Evolutionary conservation across 169 alveolate species (phyloP), one percentile per base, ranked within the genome.

Genomic region (Cryptosporidium viatorum): DNA sequence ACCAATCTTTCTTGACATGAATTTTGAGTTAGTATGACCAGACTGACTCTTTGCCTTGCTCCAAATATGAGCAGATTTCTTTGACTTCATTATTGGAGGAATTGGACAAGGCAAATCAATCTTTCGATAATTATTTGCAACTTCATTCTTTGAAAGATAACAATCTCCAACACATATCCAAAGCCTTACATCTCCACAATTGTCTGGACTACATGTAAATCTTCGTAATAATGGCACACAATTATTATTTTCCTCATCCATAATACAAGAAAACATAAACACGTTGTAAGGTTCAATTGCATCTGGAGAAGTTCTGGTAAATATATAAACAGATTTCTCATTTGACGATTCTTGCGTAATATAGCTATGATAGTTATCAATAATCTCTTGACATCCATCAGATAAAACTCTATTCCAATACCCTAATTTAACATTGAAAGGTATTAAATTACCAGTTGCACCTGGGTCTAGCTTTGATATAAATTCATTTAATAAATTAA

Each of bases 81-180:
- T 33, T 55, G 89, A 62, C 9, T 59, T 80, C 89, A 80, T 80
- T 9, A 67, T 41, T 23, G 55, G 70, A 16, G 89, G 89, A n/a
- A 80, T 45, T 43, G 89, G 89, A 7, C 89, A 80, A 39, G 89
- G 89, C 12, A 80, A 41, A 14, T 59, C 51, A 9, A 80, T 80
- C 29, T 80, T 59, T 62, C 75, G 37, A 48, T 45, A 62, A 14
- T 41, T 50, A 26, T 65, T 59, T 0, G 89, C 89, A 39, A 62
- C 59, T 80, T 80, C 69, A 48, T 80, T 80, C 55, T 80, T 80
- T 16, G 29, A 26, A 60, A 80, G 75, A 37, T 37, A 9, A 35
- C 89, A 80, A 26, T 80, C 89, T 26, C 89, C 89, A 80, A 80
- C 37, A 59, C 75, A 80, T 21, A 31, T 10, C 89, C 89, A 80